phyloP scores from a whole-genome alignment of 139 green algal species.

The Tetratostichococcus sp. region DNA sequence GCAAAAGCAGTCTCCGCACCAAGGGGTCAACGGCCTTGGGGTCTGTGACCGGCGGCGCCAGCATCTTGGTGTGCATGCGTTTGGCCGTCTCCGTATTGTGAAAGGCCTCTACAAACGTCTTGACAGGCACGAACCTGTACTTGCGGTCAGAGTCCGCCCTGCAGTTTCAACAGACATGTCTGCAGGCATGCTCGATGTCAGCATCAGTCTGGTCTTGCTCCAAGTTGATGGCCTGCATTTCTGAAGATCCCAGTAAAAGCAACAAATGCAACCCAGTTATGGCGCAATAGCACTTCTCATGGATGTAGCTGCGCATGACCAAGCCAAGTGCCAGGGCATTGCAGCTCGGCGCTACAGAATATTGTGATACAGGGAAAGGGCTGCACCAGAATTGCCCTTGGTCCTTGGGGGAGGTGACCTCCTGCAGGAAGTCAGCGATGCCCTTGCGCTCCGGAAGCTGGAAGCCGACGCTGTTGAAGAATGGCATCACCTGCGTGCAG shows the following conservation, averaged over 20 bases:
- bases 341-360: too few relatives aligned
- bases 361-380: neutral
- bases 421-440: constrained; percentile 59
- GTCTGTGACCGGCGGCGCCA: neutral
- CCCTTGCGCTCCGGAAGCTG: constrained; percentile 21
- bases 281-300: too few relatives aligned
- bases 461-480: constrained; percentile 44
- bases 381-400: neutral
- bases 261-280: too few relatives aligned
- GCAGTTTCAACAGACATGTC: too few relatives aligned
- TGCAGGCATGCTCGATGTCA: too few relatives aligned
- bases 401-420: constrained; percentile 29
- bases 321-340: too few relatives aligned
- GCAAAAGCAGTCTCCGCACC: neutral
- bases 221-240: too few relatives aligned
- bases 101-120: constrained; percentile 26
- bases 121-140: constrained; percentile 28
- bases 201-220: too few relatives aligned
- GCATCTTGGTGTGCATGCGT: neutral
- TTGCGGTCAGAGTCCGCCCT: neutral
- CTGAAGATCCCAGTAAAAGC: too few relatives aligned
- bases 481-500: constrained; percentile 24
- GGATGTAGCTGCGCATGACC: too few relatives aligned
- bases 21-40: neutral
- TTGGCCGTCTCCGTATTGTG: neutral